Percentiles rank a stretch among this genome's conserved stretches.
Evolutionary conservation across 768 basidiomycete genomes (phyloP).

Genomic region (Kwoniella dendrophila): DNA sequence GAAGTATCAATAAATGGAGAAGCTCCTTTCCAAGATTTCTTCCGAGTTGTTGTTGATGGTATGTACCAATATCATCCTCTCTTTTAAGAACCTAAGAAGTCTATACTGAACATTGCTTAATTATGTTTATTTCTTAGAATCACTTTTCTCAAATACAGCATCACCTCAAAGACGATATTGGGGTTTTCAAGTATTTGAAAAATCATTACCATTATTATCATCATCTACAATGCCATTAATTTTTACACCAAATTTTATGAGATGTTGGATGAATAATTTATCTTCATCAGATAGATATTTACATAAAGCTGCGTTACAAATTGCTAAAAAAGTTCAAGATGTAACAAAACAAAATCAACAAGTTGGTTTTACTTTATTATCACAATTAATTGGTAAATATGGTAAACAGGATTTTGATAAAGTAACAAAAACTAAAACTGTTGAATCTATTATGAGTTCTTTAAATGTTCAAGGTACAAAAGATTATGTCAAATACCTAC

Average conservation of each 20-base stretch:
- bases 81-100: not conserved
- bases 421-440: slow-evolving; percentile 86
- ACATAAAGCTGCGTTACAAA: slow-evolving; percentile 82
- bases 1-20: slow-evolving; percentile 57
- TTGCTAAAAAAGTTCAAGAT: slow-evolving; percentile 74
- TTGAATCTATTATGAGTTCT: slow-evolving; percentile 76
- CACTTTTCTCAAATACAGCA: slow-evolving; percentile 78
- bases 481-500: slow-evolving; percentile 72
- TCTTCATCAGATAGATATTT: slow-evolving; percentile 83
- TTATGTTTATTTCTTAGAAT: slow-evolving; percentile 66
- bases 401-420: slow-evolving; percentile 88
- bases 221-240: slow-evolving; percentile 75
- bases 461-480: slow-evolving; percentile 75
- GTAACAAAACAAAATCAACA: slow-evolving; percentile 75
- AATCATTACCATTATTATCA: slow-evolving; percentile 69
- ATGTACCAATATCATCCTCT: slow-evolving; percentile 36
- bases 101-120: slow-evolving; percentile 3
- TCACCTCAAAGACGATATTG: slow-evolving; percentile 88
- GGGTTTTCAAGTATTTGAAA: slow-evolving; percentile 91
- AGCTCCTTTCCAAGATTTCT: slow-evolving; percentile 86
- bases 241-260: slow-evolving; percentile 93
- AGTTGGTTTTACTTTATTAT: slow-evolving; percentile 79
- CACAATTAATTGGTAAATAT: slow-evolving; percentile 77
- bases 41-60: slow-evolving; percentile 89
- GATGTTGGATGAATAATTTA: slow-evolving; percentile 94